A percentile compares a stretch with the other conserved stretches of the same genome.
Evolutionary conservation across 2,329 filamentous ascomycete genomes (phyloP).

Genomic region (Aspergillus tanneri): DNA sequence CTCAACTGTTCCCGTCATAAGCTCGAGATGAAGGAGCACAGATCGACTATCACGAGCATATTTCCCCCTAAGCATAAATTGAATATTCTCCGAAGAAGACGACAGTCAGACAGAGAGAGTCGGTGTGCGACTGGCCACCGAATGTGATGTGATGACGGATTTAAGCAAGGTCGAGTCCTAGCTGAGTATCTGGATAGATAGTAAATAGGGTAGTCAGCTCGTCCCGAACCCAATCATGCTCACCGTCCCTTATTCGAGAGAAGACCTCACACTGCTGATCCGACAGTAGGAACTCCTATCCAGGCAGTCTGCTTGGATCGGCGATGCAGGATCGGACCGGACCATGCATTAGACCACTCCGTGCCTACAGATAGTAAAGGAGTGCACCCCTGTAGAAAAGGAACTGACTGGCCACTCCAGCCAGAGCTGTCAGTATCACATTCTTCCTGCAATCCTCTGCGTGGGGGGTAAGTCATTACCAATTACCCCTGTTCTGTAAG

Average conservation of each 20-base stretch:
- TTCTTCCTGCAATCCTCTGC: neutral
- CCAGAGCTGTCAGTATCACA: neutral
- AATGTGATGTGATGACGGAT: neutral
- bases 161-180: neutral
- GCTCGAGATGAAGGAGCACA: neutral
- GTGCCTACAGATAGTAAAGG: no score
- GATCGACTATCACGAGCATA: neutral
- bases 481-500: neutral
- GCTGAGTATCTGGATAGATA: neutral
- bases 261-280: constrained; percentile 11
- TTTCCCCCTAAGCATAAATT: neutral
- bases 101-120: neutral
- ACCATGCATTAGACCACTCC: neutral
- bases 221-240: constrained; percentile 1
- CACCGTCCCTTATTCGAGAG: neutral
- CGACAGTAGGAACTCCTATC: constrained; percentile 15
- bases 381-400: no score
- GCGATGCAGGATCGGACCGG: neutral
- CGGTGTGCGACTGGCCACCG: neutral
- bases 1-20: neutral
- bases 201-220: neutral
- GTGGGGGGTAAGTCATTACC: neutral
- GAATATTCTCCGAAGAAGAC: neutral
- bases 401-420: neutral
- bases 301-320: constrained; percentile 4